These are phyloP conservation scores for Aspergillus japonicus DNA, from an alignment of 2,329 filamentous ascomycete species.

Conservation along the genomic window DNA sequence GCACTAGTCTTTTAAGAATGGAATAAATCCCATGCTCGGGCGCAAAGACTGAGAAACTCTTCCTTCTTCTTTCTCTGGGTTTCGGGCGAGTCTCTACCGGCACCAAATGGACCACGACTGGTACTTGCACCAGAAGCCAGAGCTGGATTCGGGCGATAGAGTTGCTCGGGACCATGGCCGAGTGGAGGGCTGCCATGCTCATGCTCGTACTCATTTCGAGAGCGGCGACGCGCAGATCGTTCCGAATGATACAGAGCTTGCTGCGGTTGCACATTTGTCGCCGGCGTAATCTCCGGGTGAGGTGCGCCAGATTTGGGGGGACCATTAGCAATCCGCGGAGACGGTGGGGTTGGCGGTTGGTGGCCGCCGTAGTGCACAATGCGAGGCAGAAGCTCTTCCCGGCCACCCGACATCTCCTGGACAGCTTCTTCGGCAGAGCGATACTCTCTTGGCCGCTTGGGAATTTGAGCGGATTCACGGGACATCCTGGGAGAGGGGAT, in stretches of 20 bases:
- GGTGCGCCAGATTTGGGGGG: constrained; percentile 29
- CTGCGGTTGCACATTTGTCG: constrained; percentile 63
- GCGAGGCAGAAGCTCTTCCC: constrained; percentile 86
- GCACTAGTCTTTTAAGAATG: constrained; percentile 63
- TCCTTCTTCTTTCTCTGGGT: constrained; percentile 84
- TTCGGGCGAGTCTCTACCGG: constrained; percentile 78
- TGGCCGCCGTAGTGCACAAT: constrained; percentile 94
- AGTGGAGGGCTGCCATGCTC: constrained; percentile 85
- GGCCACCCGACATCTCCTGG: constrained; percentile 82
- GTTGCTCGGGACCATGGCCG: constrained; percentile 65
- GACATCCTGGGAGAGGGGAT: constrained; percentile 77
- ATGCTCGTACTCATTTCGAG: constrained; percentile 83
- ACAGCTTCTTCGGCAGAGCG: constrained; percentile 95
- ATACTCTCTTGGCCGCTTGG: constrained; percentile 74
- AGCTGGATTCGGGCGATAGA: constrained; percentile 39
- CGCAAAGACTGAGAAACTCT: constrained; percentile 83
- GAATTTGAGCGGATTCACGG: constrained; percentile 51
- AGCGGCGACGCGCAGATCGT: constrained; percentile 62
- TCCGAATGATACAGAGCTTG: constrained; percentile 27
- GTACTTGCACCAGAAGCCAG: constrained; percentile 25
- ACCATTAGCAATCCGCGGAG: constrained; percentile 50
- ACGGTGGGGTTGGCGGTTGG: constrained; percentile 88
- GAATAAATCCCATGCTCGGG: constrained; percentile 93
- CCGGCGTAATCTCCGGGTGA: constrained; percentile 54
- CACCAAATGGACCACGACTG: constrained; percentile 70